Evolutionary conservation across 768 basidiomycete species (phyloP).

Genomic region (Mycena kentingensis): DNA sequence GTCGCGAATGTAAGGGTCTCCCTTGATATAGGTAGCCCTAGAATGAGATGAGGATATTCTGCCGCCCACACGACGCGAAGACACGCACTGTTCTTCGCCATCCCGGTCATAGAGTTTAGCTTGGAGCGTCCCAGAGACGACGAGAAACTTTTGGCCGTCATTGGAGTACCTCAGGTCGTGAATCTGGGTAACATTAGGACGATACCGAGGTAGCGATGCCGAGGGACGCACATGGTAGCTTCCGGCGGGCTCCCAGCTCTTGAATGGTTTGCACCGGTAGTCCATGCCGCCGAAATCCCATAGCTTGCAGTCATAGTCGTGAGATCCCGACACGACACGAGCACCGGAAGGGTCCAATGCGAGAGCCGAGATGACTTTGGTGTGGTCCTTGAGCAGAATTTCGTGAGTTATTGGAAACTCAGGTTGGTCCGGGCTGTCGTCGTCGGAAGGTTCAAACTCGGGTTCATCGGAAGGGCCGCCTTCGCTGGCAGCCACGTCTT

Average conservation of each 20-base stretch:
- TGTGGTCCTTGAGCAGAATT: conserved; percentile 90
- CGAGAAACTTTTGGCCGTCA: conserved; percentile 83
- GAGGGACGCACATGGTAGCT: conserved; percentile 74
- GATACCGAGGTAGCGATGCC: conserved; percentile 13
- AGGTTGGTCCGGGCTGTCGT: conserved; percentile 49
- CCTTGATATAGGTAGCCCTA: conserved; percentile 84
- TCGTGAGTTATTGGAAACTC: conserved; percentile 90
- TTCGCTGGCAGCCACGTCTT: conserved; percentile 25
- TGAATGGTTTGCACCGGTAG: conserved; percentile 86
- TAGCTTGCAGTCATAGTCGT: conserved; percentile 97
- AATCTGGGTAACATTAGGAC: conserved; percentile 52
- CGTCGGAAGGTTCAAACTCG: conserved; percentile 61
- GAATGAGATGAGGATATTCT: conserved; percentile 52
- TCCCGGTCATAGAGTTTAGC: conserved; percentile 90
- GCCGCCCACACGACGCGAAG: conserved; percentile 20
- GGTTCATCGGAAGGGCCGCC: conserved; percentile 43
- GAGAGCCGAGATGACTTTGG: conserved; percentile 91
- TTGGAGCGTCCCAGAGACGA: conserved; percentile 85
- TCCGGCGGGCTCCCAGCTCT: conserved; percentile 93
- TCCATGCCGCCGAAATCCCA: conserved; percentile 99
- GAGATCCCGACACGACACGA: conserved; percentile 84
- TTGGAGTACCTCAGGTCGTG: conserved; percentile 90
- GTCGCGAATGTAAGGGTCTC: conserved; percentile 97
- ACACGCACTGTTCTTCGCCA: conserved; percentile 85
- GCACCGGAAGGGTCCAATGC: conserved; percentile 94